Conservation (phyloP, 768 basidiomycete species). For the Tephrocybe rancida region DNA sequence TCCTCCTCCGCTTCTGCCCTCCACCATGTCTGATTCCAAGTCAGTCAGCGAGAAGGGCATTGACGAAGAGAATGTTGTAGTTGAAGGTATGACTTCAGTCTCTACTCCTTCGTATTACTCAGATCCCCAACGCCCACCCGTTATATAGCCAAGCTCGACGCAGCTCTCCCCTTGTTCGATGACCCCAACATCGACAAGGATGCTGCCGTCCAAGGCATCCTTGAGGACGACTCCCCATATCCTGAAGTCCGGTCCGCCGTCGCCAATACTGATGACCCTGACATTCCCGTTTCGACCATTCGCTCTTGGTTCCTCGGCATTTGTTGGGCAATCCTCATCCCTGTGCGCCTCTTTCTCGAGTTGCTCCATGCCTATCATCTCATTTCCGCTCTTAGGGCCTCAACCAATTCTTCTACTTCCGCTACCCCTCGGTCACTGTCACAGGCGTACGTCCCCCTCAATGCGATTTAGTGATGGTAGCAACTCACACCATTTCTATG, state of each 20-base stretch:
- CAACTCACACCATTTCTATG: background rate
- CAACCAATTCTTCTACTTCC: conserved; percentile 81
- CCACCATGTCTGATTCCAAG: conserved; percentile 36
- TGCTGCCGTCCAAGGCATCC: conserved; percentile 40
- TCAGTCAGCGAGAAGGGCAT: conserved; percentile 35
- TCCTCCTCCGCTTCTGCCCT: conserved; percentile 22
- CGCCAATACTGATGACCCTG: conserved; percentile 70
- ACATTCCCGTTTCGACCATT: conserved; percentile 61
- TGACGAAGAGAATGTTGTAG: conserved; percentile 6
- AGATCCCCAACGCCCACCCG: background rate
- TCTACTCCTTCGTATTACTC: background rate
- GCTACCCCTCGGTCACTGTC: conserved; percentile 69
- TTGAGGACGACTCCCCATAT: conserved; percentile 70
- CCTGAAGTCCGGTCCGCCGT: conserved; percentile 74
- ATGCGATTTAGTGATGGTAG: no score
- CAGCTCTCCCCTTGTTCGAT: conserved; percentile 44
- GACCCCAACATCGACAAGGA: conserved; percentile 58
- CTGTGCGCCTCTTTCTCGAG: conserved; percentile 31
- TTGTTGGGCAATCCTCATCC: conserved; percentile 64
- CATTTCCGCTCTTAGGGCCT: conserved; percentile 37
- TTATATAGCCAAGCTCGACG: conserved; percentile 25
- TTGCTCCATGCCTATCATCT: background rate
- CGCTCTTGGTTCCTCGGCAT: conserved; percentile 78
- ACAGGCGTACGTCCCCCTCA: conserved; percentile 37
- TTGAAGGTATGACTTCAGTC: conserved; percentile 16